phyloP scores from a whole-genome alignment of 352 stramenopile genomes.

The Phytophthora capsici region DNA sequence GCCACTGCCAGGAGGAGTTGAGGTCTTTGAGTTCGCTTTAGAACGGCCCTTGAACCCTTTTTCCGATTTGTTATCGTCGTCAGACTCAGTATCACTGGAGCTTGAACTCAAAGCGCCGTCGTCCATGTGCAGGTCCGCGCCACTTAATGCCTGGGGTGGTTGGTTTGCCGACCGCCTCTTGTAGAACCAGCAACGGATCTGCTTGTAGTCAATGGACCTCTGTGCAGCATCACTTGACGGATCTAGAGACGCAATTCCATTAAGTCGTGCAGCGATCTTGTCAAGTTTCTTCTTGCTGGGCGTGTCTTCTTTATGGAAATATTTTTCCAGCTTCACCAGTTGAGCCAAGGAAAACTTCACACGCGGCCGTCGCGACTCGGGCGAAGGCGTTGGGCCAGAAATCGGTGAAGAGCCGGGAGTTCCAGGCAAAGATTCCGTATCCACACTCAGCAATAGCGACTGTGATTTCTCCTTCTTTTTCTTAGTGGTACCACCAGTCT shows the following conservation, averaged over 20 bases:
- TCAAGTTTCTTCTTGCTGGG: conserved; percentile 83
- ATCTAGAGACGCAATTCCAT: conserved; percentile 66
- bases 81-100: conserved; percentile 73
- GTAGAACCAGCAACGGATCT: conserved; percentile 90
- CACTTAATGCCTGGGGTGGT: conserved; percentile 69
- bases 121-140: conserved; percentile 59
- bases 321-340: conserved; percentile 80
- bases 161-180: conserved; percentile 83
- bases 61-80: conserved; percentile 57
- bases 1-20: conserved; percentile 9
- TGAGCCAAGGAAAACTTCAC: conserved; percentile 84
- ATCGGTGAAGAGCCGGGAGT: conserved; percentile 62
- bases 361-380: conserved; percentile 65
- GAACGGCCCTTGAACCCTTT: conserved; percentile 36
- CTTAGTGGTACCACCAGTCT: conserved; percentile 31
- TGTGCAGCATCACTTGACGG: conserved; percentile 62
- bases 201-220: conserved; percentile 84
- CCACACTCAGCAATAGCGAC: conserved; percentile 57
- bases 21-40: conserved; percentile 37
- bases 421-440: conserved; percentile 60
- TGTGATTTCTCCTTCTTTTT: conserved; percentile 58
- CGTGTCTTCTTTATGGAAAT: conserved; percentile 85
- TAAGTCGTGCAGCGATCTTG: conserved; percentile 76
- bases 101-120: conserved; percentile 46
- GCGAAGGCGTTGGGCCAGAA: conserved; percentile 70